A percentile compares a stretch with the other conserved stretches of the same genome.
These are phyloP conservation scores for Taphrina flavorubra DNA, from an alignment of 1,139 yeast species.

Conservation along the genomic window DNA sequence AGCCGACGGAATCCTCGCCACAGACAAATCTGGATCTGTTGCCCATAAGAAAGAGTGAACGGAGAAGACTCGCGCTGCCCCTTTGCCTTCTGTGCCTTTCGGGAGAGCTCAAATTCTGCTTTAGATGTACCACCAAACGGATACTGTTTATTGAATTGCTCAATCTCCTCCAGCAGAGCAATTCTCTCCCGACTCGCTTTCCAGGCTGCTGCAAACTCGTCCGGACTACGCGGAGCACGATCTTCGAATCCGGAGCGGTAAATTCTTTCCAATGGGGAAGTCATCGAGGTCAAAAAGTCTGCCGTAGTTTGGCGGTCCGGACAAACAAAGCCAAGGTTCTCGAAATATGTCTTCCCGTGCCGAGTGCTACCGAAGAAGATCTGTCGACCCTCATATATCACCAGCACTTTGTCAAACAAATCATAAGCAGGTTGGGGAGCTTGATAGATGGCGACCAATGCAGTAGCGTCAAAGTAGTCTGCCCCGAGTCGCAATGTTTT, in stretches of 20 bases:
- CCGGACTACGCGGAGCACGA: slow-evolving; percentile 70
- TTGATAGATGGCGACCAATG: slow-evolving; percentile 80
- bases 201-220: slow-evolving; percentile 73
- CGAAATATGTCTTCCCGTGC: slow-evolving; percentile 65
- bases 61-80: slow-evolving; percentile 52
- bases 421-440: slow-evolving; percentile 80
- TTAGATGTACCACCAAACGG: slow-evolving; percentile 36
- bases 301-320: slow-evolving; percentile 82
- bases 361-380: slow-evolving; percentile 70
- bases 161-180: slow-evolving; percentile 55
- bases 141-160: slow-evolving; percentile 49
- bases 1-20: slow-evolving; percentile 68
- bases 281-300: slow-evolving; percentile 77
- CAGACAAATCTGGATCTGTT: slow-evolving; percentile 59
- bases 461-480: slow-evolving; percentile 62
- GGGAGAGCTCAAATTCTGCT: slow-evolving; percentile 19
- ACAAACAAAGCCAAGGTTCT: slow-evolving; percentile 72
- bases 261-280: slow-evolving; percentile 73
- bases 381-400: slow-evolving; percentile 78
- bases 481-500: slow-evolving; percentile 71
- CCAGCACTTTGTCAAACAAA: slow-evolving; percentile 72
- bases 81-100: slow-evolving; percentile 50
- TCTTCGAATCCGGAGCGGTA: slow-evolving; percentile 63
- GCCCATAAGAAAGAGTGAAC: slow-evolving; percentile 51
- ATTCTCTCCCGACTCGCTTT: slow-evolving; percentile 61